These are phyloP conservation scores for Boechera stricta DNA, from an alignment of 345 rosid species.

Conservation along the genomic window DNA sequence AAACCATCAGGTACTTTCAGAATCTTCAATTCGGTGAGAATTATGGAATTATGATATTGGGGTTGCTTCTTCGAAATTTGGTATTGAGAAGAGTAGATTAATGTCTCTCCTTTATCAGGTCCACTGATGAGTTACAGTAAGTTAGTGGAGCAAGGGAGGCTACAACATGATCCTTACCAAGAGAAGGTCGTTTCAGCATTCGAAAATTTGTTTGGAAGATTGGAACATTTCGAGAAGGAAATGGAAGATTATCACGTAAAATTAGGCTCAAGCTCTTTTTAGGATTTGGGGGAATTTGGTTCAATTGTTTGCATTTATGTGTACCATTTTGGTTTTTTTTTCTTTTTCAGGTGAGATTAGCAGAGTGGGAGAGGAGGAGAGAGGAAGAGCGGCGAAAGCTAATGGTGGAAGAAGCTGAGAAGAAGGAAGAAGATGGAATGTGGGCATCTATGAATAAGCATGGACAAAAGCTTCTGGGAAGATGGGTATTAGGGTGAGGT, in stretches of 20 bases:
- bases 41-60: not conserved
- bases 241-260: slow-evolving; percentile 87
- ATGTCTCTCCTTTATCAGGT: slow-evolving; percentile 45
- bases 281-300: not conserved
- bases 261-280: not conserved
- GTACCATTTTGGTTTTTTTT: not conserved
- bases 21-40: not conserved
- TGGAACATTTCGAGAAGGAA: slow-evolving; percentile 80
- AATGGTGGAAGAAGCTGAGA: slow-evolving; percentile 81
- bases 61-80: not conserved
- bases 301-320: slow-evolving; percentile 13
- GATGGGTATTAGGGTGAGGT: slow-evolving; percentile 68
- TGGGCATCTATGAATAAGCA: slow-evolving; percentile 65
- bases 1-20: slow-evolving; percentile 49
- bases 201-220: slow-evolving; percentile 67
- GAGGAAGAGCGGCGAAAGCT: slow-evolving; percentile 69
- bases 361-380: slow-evolving; percentile 79
- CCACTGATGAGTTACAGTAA: slow-evolving; percentile 59
- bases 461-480: slow-evolving; percentile 57
- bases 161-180: slow-evolving; percentile 78
- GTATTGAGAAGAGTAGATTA: too few relatives aligned
- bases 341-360: slow-evolving; percentile 58
- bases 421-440: slow-evolving; percentile 61
- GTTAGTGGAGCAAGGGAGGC: slow-evolving; percentile 72
- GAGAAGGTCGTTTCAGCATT: slow-evolving; percentile 73